Evolutionary conservation across 805 yeast genomes (phyloP).

Genomic region (Ogataea neopini): DNA sequence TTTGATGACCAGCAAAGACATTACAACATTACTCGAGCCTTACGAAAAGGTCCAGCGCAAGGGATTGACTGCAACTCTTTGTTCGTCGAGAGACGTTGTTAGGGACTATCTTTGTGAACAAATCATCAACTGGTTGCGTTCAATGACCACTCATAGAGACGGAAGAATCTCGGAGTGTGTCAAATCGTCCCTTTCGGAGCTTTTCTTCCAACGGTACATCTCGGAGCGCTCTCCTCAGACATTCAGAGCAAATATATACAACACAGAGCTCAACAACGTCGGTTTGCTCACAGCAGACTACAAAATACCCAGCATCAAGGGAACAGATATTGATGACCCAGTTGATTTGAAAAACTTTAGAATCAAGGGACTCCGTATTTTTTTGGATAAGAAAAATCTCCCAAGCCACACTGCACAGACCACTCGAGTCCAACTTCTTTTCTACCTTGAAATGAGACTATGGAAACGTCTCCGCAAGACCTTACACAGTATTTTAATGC

Average conservation of each 20-base stretch:
- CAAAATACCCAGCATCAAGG: constrained; percentile 37
- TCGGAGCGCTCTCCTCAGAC: constrained; percentile 37
- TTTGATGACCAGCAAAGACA: constrained; percentile 37
- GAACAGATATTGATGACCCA: constrained; percentile 31
- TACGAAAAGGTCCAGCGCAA: constrained; percentile 25
- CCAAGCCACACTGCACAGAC: constrained; percentile 9
- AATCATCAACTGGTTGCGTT: constrained; percentile 53
- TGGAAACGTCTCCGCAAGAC: constrained; percentile 51
- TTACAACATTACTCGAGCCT: constrained; percentile 20
- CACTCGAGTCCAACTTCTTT: constrained; percentile 58
- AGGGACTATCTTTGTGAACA: constrained; percentile 48
- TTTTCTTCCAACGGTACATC: constrained; percentile 39
- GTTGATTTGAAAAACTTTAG: constrained; percentile 27
- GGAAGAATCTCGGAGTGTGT: constrained; percentile 39
- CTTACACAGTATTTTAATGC: constrained; percentile 51
- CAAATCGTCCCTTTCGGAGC: constrained; percentile 44
- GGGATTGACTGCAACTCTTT: constrained; percentile 58
- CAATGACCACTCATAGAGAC: constrained; percentile 41
- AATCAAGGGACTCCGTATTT: constrained; percentile 14
- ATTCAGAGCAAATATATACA: constrained; percentile 16
- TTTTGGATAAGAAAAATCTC: constrained; percentile 3
- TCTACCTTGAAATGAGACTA: constrained; percentile 60
- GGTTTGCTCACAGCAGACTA: constrained; percentile 39
- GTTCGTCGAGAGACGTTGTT: constrained; percentile 49
- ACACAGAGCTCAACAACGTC: constrained; percentile 22